Base-by-base conservation (phyloP, 2,329 filamentous ascomycete species). In the Neofusicoccum sp. region DNA sequence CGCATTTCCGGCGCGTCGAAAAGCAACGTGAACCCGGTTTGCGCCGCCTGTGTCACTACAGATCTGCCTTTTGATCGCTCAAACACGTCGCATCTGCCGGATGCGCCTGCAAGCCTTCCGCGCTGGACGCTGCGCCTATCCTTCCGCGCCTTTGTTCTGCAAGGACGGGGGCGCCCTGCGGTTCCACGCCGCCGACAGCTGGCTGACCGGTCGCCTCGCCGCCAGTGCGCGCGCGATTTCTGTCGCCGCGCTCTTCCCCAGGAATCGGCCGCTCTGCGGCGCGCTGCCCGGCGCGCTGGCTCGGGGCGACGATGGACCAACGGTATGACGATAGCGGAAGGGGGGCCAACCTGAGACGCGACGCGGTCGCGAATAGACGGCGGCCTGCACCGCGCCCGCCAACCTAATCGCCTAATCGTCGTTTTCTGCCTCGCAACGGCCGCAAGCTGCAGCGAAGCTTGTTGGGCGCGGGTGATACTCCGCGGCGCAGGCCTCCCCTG, bases 1-100 rank as follows among this genome's bases (percentile, higher is more conserved):
- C 41, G 30, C 56, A 45, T 48, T 48, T 48, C 56, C 41, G 44
- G 16, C 26, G 30, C 40, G 41, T 31, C 31, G 36, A 59, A 59
- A 59, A 59, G 57, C 57, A 59, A 59, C 45, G 44, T 26, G 24
- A 49, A 59, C 57, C 57, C 57, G 57, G 57, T 59, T 59, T 59
- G 45, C 47, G 26, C 48, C 38, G 58, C 20, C 47, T 26, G 47
- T 60, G 47, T 38, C 40, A 53, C 48, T 28, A 24, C 30, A 31
- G 47, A 53, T 60, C 58, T 60, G 33, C 38, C 36, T 41, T 60
- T 60, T 60, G 47, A 59, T 60, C 58, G 58, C 58, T 51, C 47
- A 34, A 51, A 54, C 54, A 58, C 33, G 54, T 58, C 54, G 41
- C 41, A 58, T 58, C 58, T 54, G 58, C 57, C 51, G 57, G 57